Evolutionary conservation across 2,329 filamentous ascomycete genomes (phyloP).

Genomic region (Claviceps maximensis): DNA sequence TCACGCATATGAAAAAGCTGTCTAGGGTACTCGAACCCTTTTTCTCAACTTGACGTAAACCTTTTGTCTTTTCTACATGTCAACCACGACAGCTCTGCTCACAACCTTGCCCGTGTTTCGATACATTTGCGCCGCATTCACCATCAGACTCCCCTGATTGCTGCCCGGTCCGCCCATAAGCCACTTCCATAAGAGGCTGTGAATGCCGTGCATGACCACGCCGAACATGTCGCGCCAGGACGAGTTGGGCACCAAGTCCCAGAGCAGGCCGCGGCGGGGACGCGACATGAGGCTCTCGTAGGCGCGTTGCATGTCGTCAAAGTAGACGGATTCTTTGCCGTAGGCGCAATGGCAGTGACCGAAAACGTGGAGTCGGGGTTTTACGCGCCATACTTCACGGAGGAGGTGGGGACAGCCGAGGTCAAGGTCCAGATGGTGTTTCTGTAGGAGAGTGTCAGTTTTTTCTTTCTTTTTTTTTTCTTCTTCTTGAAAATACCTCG

Average conservation of each 20-base stretch:
- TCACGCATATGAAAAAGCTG: too few relatives aligned
- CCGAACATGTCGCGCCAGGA: slow-evolving; percentile 33
- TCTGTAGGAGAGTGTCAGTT: slow-evolving; percentile 20
- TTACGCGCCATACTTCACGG: slow-evolving; percentile 59
- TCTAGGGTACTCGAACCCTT: too few relatives aligned
- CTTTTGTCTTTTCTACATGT: slow-evolving; percentile 11
- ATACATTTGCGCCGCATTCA: slow-evolving; percentile 45
- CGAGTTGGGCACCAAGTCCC: slow-evolving; percentile 31
- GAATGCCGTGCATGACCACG: slow-evolving; percentile 31
- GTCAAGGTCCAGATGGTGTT: slow-evolving; percentile 54
- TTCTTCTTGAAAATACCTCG: not conserved
- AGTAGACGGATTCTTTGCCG: slow-evolving; percentile 57
- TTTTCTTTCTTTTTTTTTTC: not conserved
- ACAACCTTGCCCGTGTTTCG: slow-evolving; percentile 36
- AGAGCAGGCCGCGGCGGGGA: slow-evolving; percentile 27
- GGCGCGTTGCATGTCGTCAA: slow-evolving; percentile 57
- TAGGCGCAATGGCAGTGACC: slow-evolving; percentile 72
- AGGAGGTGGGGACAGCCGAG: slow-evolving; percentile 61
- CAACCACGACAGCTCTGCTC: slow-evolving; percentile 25
- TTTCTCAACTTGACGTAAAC: not conserved
- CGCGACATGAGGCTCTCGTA: slow-evolving; percentile 53
- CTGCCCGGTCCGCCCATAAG: slow-evolving; percentile 39
- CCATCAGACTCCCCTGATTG: slow-evolving; percentile 36
- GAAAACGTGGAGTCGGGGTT: slow-evolving; percentile 67
- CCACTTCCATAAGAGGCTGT: slow-evolving; percentile 41